Conservation (phyloP, 2,329 filamentous ascomycete genomes). For the Fusarium brachygibbosum region DNA sequence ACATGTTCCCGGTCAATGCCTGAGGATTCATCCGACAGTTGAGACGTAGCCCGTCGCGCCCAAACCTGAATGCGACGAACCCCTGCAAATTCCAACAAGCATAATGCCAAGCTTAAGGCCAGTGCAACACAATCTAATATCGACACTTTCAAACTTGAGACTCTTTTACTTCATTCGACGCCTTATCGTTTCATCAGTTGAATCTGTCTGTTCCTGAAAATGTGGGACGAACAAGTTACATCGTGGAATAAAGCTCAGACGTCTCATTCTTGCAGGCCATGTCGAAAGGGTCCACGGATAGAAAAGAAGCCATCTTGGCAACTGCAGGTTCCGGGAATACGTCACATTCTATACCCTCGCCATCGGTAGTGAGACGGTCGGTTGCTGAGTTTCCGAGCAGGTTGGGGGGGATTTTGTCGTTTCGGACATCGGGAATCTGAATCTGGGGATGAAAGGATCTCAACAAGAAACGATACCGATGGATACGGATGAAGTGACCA, state of each 20-base stretch:
- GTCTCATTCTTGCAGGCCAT: conserved; percentile 2
- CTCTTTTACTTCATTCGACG: background rate
- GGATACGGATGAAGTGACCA: background rate
- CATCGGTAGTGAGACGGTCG: background rate
- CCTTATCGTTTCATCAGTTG: background rate
- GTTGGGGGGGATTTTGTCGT: conserved; percentile 14
- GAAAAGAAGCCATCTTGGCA: conserved; percentile 25
- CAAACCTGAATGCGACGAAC: conserved; percentile 17
- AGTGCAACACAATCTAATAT: background rate
- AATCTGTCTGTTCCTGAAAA: background rate
- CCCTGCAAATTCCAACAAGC: conserved; percentile 26
- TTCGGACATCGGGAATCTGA: conserved; percentile 13
- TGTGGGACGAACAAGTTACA: background rate
- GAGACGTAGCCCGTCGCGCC: conserved; percentile 17
- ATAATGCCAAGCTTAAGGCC: conserved; percentile 28
- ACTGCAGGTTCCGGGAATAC: background rate
- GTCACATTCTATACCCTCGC: conserved; percentile 7
- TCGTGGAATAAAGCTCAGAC: conserved; percentile 6
- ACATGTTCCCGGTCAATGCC: conserved; percentile 20
- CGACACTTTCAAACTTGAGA: background rate
- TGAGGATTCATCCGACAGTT: conserved; percentile 4
- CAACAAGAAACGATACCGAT: conserved; percentile 2
- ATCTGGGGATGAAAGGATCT: conserved; percentile 16
- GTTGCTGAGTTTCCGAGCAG: conserved; percentile 31
- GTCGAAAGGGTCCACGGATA: conserved; percentile 13